Evolutionary conservation across 2,329 filamentous ascomycete species (phyloP), one percentile per base, ranked within the genome.

Genomic region (Penicillium sumatraense): DNA sequence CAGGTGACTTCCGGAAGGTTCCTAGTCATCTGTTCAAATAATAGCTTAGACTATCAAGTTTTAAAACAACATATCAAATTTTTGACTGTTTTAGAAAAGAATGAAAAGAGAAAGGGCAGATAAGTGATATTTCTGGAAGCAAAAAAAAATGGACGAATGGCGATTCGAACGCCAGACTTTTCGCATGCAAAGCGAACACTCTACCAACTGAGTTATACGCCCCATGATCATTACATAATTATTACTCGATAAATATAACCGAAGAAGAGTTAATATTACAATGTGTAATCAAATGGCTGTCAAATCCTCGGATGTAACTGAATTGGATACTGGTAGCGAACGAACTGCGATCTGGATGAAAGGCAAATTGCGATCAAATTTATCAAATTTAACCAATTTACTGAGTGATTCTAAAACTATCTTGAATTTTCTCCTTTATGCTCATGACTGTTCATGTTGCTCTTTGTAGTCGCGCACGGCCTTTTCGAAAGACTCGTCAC

Each of bases 381-480:
- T n/a, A n/a, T n/a, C n/a, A n/a, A n/a, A n/a, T n/a, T n/a, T n/a
- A n/a, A n/a, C n/a, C n/a, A n/a, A n/a, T n/a, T n/a, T n/a, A n/a
- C n/a, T n/a, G n/a, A n/a, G n/a, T n/a, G n/a, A n/a, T n/a, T n/a
- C n/a, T n/a, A n/a, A n/a, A n/a, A n/a, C 29, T 31, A 31, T 31
- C 29, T 31, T 7, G n/a, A 3, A 31, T 31, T 21, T 8, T 38
- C 35, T 20, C 20, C 2, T 20, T 18, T 21, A 4, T 2, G 18
- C 8, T 54, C 23, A 62, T 57, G 57, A 58, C 10, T 56, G 36
- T 42, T 51, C 58, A 21, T 68, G 54, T 35, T 61, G 63, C 51
- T 79, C 71, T n/a, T 81, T 72, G 61, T 85, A 86, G 67, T 86
- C 81, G 66, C 75, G 77, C 10, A 86, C 83, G 5, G 84, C 73